Evolutionary conservation across 2,329 filamentous ascomycete species (phyloP).

Genomic region (Aspergillus felis): DNA sequence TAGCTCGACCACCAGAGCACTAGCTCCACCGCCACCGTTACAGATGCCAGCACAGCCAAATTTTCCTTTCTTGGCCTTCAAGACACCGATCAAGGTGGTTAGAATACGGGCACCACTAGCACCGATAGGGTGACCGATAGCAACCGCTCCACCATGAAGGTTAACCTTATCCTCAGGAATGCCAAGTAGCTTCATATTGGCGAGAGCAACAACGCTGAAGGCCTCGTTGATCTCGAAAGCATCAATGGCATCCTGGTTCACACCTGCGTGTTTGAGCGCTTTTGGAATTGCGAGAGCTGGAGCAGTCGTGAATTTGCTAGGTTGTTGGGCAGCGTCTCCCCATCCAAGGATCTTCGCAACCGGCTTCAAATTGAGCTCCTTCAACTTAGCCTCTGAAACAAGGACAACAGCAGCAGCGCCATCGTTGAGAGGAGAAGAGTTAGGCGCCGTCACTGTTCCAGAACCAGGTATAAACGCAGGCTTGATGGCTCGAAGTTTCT

Average conservation of each 20-base stretch:
- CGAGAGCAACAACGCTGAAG: constrained; percentile 92
- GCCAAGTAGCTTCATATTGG: constrained; percentile 88
- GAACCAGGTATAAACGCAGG: constrained; percentile 71
- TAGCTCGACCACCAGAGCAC: constrained; percentile 82
- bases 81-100: constrained; percentile 80
- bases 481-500: constrained; percentile 80
- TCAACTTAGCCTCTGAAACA: constrained; percentile 88
- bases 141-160: constrained; percentile 89
- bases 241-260: constrained; percentile 74
- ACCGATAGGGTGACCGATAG: constrained; percentile 91
- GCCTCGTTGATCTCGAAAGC: constrained; percentile 99
- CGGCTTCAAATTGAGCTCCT: constrained; percentile 85
- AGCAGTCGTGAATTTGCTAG: constrained; percentile 92
- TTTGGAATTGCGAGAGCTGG: constrained; percentile 94
- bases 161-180: constrained; percentile 85
- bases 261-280: constrained; percentile 88
- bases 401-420: constrained; percentile 89
- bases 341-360: constrained; percentile 96
- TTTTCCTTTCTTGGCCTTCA: constrained; percentile 88
- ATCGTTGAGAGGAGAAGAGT: constrained; percentile 94
- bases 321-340: constrained; percentile 88
- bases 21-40: constrained; percentile 95
- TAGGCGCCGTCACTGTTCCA: constrained; percentile 91
- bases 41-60: constrained; percentile 93
- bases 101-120: constrained; percentile 92